Conservation (phyloP, 2,329 filamentous ascomycete genomes). For the Cytospora mali region DNA sequence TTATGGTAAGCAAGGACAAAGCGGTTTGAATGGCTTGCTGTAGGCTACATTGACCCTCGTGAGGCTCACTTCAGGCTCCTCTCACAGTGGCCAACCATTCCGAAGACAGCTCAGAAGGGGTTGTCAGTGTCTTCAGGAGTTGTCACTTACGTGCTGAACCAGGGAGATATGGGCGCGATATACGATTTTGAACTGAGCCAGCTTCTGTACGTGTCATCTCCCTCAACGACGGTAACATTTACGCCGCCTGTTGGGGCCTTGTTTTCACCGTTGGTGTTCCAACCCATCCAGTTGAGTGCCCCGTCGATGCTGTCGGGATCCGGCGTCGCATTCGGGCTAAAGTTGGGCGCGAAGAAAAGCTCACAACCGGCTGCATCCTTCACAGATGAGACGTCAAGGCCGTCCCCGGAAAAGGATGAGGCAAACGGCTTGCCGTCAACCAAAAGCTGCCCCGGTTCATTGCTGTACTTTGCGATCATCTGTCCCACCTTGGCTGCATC, state of each 20-base stretch:
- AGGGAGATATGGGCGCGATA: conserved; percentile 30
- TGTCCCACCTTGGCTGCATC: conserved; percentile 45
- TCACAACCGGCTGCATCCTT: conserved; percentile 44
- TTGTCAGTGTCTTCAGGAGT: not conserved
- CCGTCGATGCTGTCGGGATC: conserved; percentile 45
- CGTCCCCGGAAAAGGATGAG: conserved; percentile 55
- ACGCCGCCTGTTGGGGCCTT: conserved; percentile 48
- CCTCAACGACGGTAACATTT: conserved; percentile 45
- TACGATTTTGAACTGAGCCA: conserved; percentile 39
- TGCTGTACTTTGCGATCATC: conserved; percentile 50
- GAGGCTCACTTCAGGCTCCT: not conserved
- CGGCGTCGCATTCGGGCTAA: conserved; percentile 44
- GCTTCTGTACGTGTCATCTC: conserved; percentile 39
- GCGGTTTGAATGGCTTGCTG: not conserved
- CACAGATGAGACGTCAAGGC: conserved; percentile 47
- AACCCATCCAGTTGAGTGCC: conserved; percentile 43
- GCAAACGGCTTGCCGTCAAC: conserved; percentile 54
- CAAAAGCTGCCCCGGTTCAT: conserved; percentile 48
- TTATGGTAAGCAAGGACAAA: not conserved
- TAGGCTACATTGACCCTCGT: not conserved
- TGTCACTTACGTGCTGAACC: conserved; percentile 25
- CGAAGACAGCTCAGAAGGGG: not conserved
- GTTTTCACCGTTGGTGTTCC: conserved; percentile 50
- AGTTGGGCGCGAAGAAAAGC: conserved; percentile 55
- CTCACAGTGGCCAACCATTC: not conserved